phyloP scores from a whole-genome alignment of 75 land plant genomes.

The Larix kaempferi region DNA sequence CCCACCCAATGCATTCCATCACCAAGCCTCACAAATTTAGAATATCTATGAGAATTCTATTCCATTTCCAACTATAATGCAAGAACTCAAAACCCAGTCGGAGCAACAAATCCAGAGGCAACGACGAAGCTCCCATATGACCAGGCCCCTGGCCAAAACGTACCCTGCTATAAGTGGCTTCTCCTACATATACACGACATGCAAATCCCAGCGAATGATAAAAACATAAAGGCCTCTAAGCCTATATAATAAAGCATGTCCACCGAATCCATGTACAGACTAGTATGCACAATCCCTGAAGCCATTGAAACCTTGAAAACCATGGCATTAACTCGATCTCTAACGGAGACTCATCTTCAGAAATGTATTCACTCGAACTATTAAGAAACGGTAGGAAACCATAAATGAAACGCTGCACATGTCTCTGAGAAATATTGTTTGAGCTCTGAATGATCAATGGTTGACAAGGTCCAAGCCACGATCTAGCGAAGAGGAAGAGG shows the following conservation, averaged over 20 bases:
- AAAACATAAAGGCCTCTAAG: slow-evolving; percentile 25
- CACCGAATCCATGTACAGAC: slow-evolving; percentile 34
- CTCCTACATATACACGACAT: slow-evolving; percentile 36
- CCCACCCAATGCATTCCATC: too few relatives aligned
- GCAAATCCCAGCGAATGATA: slow-evolving; percentile 39
- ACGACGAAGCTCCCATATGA: slow-evolving; percentile 18
- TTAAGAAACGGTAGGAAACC: too few relatives aligned
- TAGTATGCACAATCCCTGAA: slow-evolving; percentile 36
- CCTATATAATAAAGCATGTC: slow-evolving; percentile 48
- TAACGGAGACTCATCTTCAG: neutral
- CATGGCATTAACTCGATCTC: slow-evolving; percentile 10
- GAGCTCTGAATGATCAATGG: too few relatives aligned
- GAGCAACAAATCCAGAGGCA: too few relatives aligned
- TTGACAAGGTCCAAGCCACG: too few relatives aligned
- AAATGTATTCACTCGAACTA: too few relatives aligned
- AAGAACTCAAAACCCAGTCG: too few relatives aligned
- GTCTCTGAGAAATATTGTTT: too few relatives aligned
- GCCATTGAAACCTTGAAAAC: slow-evolving; percentile 34
- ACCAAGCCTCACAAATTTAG: too few relatives aligned
- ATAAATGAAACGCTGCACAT: too few relatives aligned
- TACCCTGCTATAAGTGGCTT: slow-evolving; percentile 25
- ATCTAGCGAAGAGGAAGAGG: too few relatives aligned
- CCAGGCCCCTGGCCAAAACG: slow-evolving; percentile 28
- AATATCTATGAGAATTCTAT: neutral
- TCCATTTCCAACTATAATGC: too few relatives aligned